Evolutionary conservation across 2,329 filamentous ascomycete species (phyloP).

Genomic region (Verticillium isaacii): DNA sequence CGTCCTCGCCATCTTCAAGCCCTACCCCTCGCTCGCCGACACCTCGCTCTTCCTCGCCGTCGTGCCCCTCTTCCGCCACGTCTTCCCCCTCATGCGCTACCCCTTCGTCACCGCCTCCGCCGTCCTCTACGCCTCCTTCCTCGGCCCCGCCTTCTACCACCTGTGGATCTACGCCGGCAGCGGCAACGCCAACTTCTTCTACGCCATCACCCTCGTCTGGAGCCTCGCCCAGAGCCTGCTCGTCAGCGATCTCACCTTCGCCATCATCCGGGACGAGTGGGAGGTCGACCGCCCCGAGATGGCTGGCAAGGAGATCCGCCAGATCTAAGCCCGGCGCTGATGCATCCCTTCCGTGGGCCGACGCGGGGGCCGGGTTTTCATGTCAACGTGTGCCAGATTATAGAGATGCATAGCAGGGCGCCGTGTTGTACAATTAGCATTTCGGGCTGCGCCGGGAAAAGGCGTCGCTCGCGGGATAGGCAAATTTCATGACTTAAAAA

Average conservation of each 20-base stretch:
- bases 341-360: too few species aligned
- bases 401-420: not conserved
- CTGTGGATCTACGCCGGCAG: conserved; percentile 98
- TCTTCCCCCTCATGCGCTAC: conserved; percentile 90
- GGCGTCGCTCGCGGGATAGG: not conserved
- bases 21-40: conserved; percentile 91
- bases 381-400: not conserved
- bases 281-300: conserved; percentile 88
- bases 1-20: conserved; percentile 92
- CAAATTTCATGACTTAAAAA: not conserved
- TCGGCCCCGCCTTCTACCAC: conserved; percentile 94
- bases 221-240: conserved; percentile 83
- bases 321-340: conserved; percentile 53
- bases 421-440: not conserved
- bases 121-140: conserved; percentile 79
- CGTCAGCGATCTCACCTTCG: conserved; percentile 83
- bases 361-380: not conserved
- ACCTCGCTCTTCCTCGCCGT: conserved; percentile 80
- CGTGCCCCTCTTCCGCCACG: conserved; percentile 81
- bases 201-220: conserved; percentile 98
- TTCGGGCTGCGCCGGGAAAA: not conserved
- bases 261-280: conserved; percentile 86
- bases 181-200: conserved; percentile 98
- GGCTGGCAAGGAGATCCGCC: conserved; percentile 79
- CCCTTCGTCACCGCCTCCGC: conserved; percentile 81